Evolutionary conservation across 495 filamentous ascomycete genomes (phyloP).

Genomic region (Penicillium lividum): DNA sequence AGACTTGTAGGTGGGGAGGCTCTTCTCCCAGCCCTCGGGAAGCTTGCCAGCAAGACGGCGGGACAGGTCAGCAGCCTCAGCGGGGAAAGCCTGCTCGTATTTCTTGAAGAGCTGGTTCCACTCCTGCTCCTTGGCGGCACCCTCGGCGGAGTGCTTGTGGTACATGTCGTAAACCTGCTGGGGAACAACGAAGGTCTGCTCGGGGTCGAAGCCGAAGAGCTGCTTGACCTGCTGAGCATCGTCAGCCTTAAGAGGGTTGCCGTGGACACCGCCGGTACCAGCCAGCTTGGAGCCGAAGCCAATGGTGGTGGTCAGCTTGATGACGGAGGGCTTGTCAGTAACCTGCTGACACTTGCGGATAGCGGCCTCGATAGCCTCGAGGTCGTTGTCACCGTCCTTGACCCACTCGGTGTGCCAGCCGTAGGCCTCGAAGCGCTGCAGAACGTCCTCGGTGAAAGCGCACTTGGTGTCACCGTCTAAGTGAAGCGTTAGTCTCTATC

Average conservation of each 20-base stretch:
- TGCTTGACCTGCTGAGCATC: constrained; percentile 89
- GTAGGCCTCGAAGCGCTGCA: constrained; percentile 94
- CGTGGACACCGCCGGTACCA: constrained; percentile 94
- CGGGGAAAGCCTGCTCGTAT: constrained; percentile 75
- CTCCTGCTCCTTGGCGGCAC: constrained; percentile 88
- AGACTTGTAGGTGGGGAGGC: constrained; percentile 87
- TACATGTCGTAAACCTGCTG: constrained; percentile 94
- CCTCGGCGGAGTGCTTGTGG: constrained; percentile 73
- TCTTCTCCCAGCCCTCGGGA: constrained; percentile 96
- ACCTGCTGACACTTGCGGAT: constrained; percentile 81
- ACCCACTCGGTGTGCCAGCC: constrained; percentile 93
- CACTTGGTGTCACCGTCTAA: constrained; percentile 90
- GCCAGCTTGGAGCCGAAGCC: constrained; percentile 93
- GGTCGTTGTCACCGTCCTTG: constrained; percentile 86
- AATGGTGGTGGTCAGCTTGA: constrained; percentile 97
- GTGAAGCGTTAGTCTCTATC: constrained; percentile 11
- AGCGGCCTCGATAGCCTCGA: constrained; percentile 83
- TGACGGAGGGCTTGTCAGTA: constrained; percentile 94
- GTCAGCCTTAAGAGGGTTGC: constrained; percentile 89
- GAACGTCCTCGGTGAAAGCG: constrained; percentile 96
- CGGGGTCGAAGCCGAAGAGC: constrained; percentile 94
- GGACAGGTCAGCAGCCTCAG: constrained; percentile 74
- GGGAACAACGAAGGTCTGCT: constrained; percentile 90
- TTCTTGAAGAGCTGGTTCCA: constrained; percentile 93
- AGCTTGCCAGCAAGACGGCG: constrained; percentile 83